Evolutionary conservation across 805 yeast species (phyloP).

Genomic region (Candida rishiriensis): DNA sequence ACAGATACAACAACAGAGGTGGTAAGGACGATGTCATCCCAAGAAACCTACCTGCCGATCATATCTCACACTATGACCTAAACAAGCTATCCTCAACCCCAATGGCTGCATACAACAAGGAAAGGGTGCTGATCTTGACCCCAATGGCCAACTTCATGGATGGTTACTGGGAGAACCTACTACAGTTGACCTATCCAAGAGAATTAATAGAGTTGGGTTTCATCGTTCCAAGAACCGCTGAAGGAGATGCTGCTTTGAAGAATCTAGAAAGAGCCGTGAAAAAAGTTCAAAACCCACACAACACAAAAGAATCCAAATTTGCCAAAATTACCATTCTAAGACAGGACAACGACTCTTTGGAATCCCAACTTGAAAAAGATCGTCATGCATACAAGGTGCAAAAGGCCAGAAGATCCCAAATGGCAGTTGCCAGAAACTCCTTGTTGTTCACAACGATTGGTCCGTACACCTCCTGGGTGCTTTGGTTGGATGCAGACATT

Average conservation of each 20-base stretch:
- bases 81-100: slow-evolving; percentile 71
- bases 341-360: slow-evolving; percentile 80
- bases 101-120: slow-evolving; percentile 68
- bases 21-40: slow-evolving; percentile 51
- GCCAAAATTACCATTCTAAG: slow-evolving; percentile 82
- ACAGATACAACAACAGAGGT: slow-evolving; percentile 39
- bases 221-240: slow-evolving; percentile 75
- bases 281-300: slow-evolving; percentile 56
- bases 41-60: slow-evolving; percentile 62
- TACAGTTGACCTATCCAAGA: slow-evolving; percentile 76
- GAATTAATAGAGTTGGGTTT: slow-evolving; percentile 84
- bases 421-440: slow-evolving; percentile 95
- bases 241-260: slow-evolving; percentile 77
- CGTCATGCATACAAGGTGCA: slow-evolving; percentile 86
- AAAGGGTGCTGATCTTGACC: slow-evolving; percentile 79
- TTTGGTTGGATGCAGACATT: slow-evolving; percentile 96
- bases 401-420: slow-evolving; percentile 80
- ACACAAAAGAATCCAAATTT: slow-evolving; percentile 54
- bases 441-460: slow-evolving; percentile 82
- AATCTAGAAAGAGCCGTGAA: slow-evolving; percentile 73
- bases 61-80: slow-evolving; percentile 78
- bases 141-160: slow-evolving; percentile 87
- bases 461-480: slow-evolving; percentile 89
- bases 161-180: slow-evolving; percentile 83
- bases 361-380: slow-evolving; percentile 75